Percentiles rank a stretch among this genome's conserved stretches.
phyloP scores from a whole-genome alignment of 1,284 basidiomycete genomes.

The Mycena sp. region DNA sequence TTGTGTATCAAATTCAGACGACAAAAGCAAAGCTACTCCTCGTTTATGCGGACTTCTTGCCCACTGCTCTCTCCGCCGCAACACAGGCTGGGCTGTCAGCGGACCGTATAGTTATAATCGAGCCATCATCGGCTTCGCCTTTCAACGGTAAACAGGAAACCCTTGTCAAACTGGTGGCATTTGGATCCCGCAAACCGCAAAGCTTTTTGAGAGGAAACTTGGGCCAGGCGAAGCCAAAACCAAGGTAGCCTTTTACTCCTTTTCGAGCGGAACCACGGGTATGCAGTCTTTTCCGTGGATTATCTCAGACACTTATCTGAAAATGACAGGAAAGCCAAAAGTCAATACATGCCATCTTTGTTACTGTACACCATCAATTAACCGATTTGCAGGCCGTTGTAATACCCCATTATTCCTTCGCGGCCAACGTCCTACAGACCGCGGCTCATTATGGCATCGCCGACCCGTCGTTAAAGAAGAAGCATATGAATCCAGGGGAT shows the following conservation, averaged over 20 bases:
- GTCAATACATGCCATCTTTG: slow-evolving; percentile 41
- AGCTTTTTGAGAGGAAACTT: slow-evolving; percentile 62
- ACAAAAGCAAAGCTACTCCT: slow-evolving; percentile 68
- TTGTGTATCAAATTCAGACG: slow-evolving; percentile 68
- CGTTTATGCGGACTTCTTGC: slow-evolving; percentile 66
- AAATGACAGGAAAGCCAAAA: slow-evolving; percentile 71
- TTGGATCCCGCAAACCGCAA: slow-evolving; percentile 55
- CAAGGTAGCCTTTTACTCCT: slow-evolving; percentile 78
- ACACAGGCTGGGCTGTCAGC: slow-evolving; percentile 59
- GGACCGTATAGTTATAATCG: slow-evolving; percentile 65
- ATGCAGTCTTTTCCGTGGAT: slow-evolving; percentile 1
- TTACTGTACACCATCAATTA: background rate
- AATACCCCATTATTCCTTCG: slow-evolving; percentile 73
- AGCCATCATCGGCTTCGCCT: slow-evolving; percentile 36
- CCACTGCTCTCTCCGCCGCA: slow-evolving; percentile 66
- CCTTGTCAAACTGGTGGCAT: slow-evolving; percentile 63
- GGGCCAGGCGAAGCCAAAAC: slow-evolving; percentile 70
- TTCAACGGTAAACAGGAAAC: slow-evolving; percentile 39
- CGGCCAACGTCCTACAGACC: slow-evolving; percentile 74
- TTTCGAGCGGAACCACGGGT: slow-evolving; percentile 85
- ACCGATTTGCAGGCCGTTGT: slow-evolving; percentile 62
- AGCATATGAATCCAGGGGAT: slow-evolving; percentile 52
- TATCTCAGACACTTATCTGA: background rate
- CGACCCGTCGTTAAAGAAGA: slow-evolving; percentile 44
- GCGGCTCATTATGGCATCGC: slow-evolving; percentile 60